Evolutionary conservation across 139 green algal species (phyloP).

Genomic region (Ettlia oleoabundans): DNA sequence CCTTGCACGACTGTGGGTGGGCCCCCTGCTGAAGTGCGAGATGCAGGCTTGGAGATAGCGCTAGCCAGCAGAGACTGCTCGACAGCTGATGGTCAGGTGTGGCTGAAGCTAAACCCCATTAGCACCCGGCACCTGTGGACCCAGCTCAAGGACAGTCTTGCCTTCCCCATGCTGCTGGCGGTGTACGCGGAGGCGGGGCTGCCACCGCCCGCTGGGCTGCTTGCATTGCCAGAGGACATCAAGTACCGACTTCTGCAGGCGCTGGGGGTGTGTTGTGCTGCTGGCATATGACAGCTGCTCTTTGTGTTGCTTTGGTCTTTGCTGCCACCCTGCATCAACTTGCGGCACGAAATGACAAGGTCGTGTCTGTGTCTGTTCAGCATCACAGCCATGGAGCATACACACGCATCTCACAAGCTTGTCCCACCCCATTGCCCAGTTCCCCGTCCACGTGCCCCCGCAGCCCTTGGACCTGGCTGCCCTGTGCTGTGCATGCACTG

Average conservation of each 20-base stretch:
- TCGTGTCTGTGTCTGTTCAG: no score
- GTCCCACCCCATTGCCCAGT: background rate
- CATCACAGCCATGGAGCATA: no score
- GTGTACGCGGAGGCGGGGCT: slow-evolving; percentile 46
- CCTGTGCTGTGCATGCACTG: slow-evolving; percentile 46
- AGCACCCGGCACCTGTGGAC: slow-evolving; percentile 23
- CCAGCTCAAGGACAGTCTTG: slow-evolving; percentile 44
- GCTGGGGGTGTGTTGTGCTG: slow-evolving; percentile 36
- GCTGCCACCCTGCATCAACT: background rate
- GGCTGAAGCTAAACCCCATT: background rate
- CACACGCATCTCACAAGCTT: no score
- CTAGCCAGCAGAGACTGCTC: no score
- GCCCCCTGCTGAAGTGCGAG: no score
- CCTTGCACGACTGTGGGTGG: no score
- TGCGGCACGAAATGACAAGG: no score
- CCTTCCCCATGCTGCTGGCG: slow-evolving; percentile 35
- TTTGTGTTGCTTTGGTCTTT: background rate
- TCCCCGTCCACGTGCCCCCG: background rate
- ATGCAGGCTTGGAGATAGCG: no score
- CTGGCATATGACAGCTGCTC: background rate
- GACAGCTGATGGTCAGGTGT: no score
- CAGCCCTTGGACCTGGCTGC: slow-evolving; percentile 52
- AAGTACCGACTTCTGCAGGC: slow-evolving; percentile 32
- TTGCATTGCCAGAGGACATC: slow-evolving; percentile 50
- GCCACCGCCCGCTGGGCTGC: slow-evolving; percentile 36